phyloP scores from a whole-genome alignment of 2,329 filamentous ascomycete genomes.

The Penicillium thymicola region DNA sequence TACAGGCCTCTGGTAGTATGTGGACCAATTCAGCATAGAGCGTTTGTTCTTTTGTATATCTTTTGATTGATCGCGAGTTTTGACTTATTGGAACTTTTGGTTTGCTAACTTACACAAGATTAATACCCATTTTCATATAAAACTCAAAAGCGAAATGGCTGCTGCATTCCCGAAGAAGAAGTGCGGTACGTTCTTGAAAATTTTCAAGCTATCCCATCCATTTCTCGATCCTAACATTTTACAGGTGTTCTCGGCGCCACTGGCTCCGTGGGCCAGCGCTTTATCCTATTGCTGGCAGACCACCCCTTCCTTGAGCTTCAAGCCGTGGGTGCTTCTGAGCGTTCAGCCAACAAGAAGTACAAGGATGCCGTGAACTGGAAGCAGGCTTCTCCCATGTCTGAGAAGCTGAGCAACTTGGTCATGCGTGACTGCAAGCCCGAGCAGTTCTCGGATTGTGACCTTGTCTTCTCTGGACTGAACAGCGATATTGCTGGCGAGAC shows the following conservation, averaged over 20 bases:
- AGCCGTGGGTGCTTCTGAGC: constrained; percentile 82
- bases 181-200: constrained; percentile 33
- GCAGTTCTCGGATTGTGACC: constrained; percentile 83
- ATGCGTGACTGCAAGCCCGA: constrained; percentile 80
- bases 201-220: neutral
- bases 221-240: constrained; percentile 14
- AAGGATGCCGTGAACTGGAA: constrained; percentile 94
- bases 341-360: constrained; percentile 91
- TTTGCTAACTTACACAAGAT: constrained; percentile 8
- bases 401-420: constrained; percentile 71
- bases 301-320: constrained; percentile 85
- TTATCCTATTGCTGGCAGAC: constrained; percentile 84
- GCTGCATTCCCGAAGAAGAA: constrained; percentile 37
- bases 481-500: constrained; percentile 89
- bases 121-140: constrained; percentile 3
- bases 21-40: neutral
- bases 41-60: neutral
- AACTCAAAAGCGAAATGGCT: constrained; percentile 26
- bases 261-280: constrained; percentile 90
- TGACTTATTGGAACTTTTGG: neutral
- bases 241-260: constrained; percentile 81
- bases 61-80: neutral
- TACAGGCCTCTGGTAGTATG: constrained; percentile 6
- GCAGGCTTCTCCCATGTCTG: constrained; percentile 78
- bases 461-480: constrained; percentile 91